Evolutionary conservation across 371 early-diverging fungal genomes (phyloP), one percentile per base, ranked within the genome.

Genomic region (Mortierella sp.): DNA sequence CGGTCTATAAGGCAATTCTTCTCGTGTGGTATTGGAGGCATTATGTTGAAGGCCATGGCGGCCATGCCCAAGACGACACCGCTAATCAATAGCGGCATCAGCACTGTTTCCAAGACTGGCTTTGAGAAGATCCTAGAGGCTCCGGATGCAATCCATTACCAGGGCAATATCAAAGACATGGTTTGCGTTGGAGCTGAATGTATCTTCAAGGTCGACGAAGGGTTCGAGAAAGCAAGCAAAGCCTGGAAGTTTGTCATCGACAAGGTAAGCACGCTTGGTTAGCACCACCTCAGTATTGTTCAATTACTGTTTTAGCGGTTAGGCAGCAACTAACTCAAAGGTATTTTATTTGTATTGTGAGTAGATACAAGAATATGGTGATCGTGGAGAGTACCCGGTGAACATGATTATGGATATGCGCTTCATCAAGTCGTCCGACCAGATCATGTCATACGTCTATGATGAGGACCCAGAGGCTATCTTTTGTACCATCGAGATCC

Each of bases 391-490:
- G 24, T 52, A 24, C 9, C 52, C 52, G 24, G 6, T 52, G 26
- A 52, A n/a, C 26, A 1, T 52, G n/a, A 52, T 52, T n/a, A n/a
- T 52, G n/a, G 52, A 52, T 24, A 69, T 85, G 58, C 70, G 82
- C 16, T 79, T 85, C 24, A 22, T 76, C 61, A 81, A 76, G 76
- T 44, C 79, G 0, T 85, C 81, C 1, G 29, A 37, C 7, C 24
- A 73, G 67, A 26, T 76, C 45, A 73, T 86, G 77, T 71, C 85
- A 2, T 29, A 29, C 22, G 61, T 65, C 5, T 86, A 86, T n/a
- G 86, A 86, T 65, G 52, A 75, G 31, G 84, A 86, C 61, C 85
- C 86, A 1, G 78, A 86, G 8, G 84, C 86, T 0, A 73, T 78
- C 29, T 86, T 74, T 34, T 64, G 64, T 47, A 76, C 58, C 31